Percentiles rank a stretch among this genome's conserved stretches.
Conservation (phyloP, 768 basidiomycete genomes). For the Obba rivulosa region DNA sequence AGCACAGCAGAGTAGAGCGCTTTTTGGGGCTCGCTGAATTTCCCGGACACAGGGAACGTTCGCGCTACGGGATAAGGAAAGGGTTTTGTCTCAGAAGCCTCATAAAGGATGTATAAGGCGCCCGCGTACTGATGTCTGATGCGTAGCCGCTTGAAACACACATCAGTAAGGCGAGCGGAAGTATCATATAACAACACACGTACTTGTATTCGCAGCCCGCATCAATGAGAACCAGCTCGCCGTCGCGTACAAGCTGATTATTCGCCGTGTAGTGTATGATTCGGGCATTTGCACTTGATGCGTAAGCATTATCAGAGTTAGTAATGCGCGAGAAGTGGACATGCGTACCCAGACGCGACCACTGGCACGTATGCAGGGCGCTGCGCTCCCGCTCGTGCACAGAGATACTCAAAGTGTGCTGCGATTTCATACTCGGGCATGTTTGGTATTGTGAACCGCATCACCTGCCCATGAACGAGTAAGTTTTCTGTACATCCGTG, state of each 20-base stretch:
- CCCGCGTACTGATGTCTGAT: conserved; percentile 78
- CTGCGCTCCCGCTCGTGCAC: conserved; percentile 72
- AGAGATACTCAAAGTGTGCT: conserved; percentile 89
- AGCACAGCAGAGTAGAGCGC: conserved; percentile 84
- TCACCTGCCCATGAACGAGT: conserved; percentile 49
- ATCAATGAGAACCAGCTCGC: conserved; percentile 81
- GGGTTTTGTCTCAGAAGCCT: background rate
- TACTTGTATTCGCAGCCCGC: conserved; percentile 93
- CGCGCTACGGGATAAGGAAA: conserved; percentile 55
- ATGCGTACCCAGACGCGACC: conserved; percentile 84
- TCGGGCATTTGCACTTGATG: conserved; percentile 70
- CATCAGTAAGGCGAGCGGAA: conserved; percentile 1
- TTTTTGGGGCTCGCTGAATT: conserved; percentile 71
- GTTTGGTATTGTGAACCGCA: conserved; percentile 64
- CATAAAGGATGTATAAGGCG: too few species aligned
- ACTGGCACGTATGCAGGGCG: conserved; percentile 97
- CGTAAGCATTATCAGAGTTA: background rate
- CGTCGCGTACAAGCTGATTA: conserved; percentile 64
- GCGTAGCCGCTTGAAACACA: conserved; percentile 68
- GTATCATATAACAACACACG: conserved; percentile 16
- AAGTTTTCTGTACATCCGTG: background rate
- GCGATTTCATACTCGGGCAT: conserved; percentile 56
- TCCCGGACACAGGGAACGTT: conserved; percentile 83
- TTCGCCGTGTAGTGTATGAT: conserved; percentile 95
- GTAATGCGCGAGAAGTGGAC: background rate